phyloP scores from a whole-genome alignment of 768 basidiomycete species.

The Naematelia aurantialba region DNA sequence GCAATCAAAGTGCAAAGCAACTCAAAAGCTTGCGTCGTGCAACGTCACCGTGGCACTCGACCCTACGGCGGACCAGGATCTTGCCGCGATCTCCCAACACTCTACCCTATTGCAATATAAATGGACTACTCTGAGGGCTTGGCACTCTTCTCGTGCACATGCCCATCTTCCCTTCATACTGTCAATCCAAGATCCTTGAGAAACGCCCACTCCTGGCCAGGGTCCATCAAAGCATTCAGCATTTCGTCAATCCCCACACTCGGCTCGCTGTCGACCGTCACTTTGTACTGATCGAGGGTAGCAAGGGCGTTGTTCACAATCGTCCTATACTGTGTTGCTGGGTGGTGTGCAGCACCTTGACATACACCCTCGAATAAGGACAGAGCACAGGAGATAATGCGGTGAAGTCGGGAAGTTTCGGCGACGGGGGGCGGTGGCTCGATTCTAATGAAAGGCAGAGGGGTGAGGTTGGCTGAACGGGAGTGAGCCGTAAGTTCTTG shows the following conservation, averaged over 20 bases:
- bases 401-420: neutral
- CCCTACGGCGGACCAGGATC: too few relatives aligned
- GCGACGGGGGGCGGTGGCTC: neutral
- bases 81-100: too few relatives aligned
- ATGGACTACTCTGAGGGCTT: too few relatives aligned
- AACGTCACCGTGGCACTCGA: too few relatives aligned
- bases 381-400: slow-evolving; percentile 1
- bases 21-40: too few relatives aligned
- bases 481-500: neutral
- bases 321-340: slow-evolving; percentile 2
- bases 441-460: neutral
- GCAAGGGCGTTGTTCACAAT: slow-evolving; percentile 1
- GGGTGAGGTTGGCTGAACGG: neutral
- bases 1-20: too few relatives aligned
- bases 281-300: neutral
- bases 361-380: slow-evolving; percentile 1
- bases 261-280: too few relatives aligned
- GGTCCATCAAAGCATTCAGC: too few relatives aligned
- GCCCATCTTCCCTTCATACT: too few relatives aligned
- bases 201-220: slow-evolving; percentile 1
- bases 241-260: too few relatives aligned
- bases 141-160: too few relatives aligned
- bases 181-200: neutral
- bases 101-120: too few relatives aligned
- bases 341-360: slow-evolving; percentile 3